Base-by-base conservation (phyloP, 768 basidiomycete genomes). In the Coprinopsis sp. region DNA sequence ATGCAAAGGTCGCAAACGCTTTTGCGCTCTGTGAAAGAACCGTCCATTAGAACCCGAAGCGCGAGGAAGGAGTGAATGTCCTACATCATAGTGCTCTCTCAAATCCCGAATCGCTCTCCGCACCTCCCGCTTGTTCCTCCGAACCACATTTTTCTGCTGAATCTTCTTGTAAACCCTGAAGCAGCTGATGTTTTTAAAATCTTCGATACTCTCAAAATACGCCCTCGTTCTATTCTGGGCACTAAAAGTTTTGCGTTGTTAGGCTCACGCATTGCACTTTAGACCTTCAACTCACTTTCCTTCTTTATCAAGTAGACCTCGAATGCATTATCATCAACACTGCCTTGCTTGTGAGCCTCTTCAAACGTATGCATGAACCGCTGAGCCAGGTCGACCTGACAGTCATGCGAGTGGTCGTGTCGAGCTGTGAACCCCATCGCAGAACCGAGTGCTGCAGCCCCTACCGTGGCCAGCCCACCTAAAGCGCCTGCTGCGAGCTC, bases 151-250 rank as follows among this genome's bases (percentile, higher is more conserved):
- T 39, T 39, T 39, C 18, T 39, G 37, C 22, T 39, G 21, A 18
- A 39, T 6, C 22, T 39, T 39, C 18, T 8, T 23, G 18, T 19
- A 16, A 10, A 39, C 8, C 22, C 22, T 39, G 37, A 39, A 39
- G 37, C 18, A 39, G 22, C 37, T 39, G 22, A 39, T 39, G 22
- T 8, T 8, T 39, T 39, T 39, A 23, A 39, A 39, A 11, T 39
- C 22, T 6, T 39, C 37, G 22, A 39, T 39, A 23, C 37, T 39
- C 6, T 39, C 37, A 23, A 39, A 39, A 16, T 39, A 39, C 37
- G 21, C 18, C 16, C 16, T 19, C 7, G 22, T 16, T 18, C 25
- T 39, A 18, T 39, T 23, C 7, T 39, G 12, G 16, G 37, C 37
- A 16, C 37, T 39, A 24, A 18, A 18, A 36, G 34, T 8, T 6